phyloP scores from a whole-genome alignment of 202 grass and related monocot genomes.

The Carex sylvatica region DNA sequence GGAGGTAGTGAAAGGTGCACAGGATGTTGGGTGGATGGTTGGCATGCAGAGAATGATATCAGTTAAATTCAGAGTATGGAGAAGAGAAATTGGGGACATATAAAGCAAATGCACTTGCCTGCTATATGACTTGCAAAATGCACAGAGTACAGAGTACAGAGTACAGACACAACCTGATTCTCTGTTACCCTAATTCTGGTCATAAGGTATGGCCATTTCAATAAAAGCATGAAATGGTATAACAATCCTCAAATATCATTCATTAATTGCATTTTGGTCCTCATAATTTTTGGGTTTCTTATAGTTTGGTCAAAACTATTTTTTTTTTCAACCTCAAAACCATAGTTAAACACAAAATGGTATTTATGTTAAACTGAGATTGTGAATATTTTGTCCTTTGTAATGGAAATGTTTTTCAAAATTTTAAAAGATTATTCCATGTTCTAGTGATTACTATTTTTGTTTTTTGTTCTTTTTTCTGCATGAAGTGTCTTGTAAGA shows the following conservation, averaged over 20 bases:
- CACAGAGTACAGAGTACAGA: slow-evolving; percentile 4
- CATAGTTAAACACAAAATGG: neutral
- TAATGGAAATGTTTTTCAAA: too few relatives aligned
- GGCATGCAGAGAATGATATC: slow-evolving; percentile 17
- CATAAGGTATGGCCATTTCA: slow-evolving; percentile 5
- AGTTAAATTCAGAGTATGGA: slow-evolving; percentile 14
- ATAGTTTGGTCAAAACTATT: neutral
- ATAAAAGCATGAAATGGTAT: neutral
- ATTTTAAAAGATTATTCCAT: too few relatives aligned
- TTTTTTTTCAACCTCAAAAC: neutral
- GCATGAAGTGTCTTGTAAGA: neutral
- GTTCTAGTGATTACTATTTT: neutral
- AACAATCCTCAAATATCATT: neutral
- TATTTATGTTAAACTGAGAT: too few relatives aligned
- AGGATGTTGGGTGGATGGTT: slow-evolving; percentile 23
- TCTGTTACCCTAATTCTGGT: slow-evolving; percentile 17
- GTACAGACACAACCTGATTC: neutral
- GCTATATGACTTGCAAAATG: slow-evolving; percentile 14
- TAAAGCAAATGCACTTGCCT: slow-evolving; percentile 8
- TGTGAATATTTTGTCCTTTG: too few relatives aligned
- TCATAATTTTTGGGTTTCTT: neutral
- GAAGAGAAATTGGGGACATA: neutral
- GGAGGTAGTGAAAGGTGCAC: slow-evolving; percentile 20
- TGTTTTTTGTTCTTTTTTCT: neutral
- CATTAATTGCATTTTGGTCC: neutral